These are phyloP conservation scores for Schrenkiella parvula DNA, from an alignment of 345 rosid genomes.

Conservation along the genomic window DNA sequence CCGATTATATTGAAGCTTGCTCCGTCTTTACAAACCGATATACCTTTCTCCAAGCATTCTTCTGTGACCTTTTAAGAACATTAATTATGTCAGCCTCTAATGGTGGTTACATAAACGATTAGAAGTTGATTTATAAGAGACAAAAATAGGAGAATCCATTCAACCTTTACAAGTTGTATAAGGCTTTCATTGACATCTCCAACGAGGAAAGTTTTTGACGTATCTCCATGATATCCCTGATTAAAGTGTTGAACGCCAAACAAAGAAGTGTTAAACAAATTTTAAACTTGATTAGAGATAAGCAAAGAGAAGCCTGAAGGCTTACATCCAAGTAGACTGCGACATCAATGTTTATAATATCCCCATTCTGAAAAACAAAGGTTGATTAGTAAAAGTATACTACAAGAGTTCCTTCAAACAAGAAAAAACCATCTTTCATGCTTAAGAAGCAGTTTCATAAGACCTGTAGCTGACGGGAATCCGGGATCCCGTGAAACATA, in stretches of 20 bases:
- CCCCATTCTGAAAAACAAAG: slow-evolving; percentile 60
- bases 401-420: no score
- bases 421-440: no score
- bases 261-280: not conserved
- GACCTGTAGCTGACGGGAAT: slow-evolving; percentile 90
- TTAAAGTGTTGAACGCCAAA: not conserved
- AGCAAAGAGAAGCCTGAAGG: not conserved
- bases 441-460: slow-evolving; percentile 14
- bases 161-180: slow-evolving; percentile 56
- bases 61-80: slow-evolving; percentile 55
- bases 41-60: slow-evolving; percentile 82
- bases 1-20: slow-evolving; percentile 76
- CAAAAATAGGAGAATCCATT: not conserved
- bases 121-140: not conserved
- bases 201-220: slow-evolving; percentile 77
- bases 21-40: slow-evolving; percentile 88
- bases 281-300: not conserved
- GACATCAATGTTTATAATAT: slow-evolving; percentile 83
- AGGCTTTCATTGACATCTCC: slow-evolving; percentile 54
- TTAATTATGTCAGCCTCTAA: not conserved
- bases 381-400: slow-evolving; percentile 14
- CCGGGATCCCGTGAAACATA: slow-evolving; percentile 93
- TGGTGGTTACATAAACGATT: not conserved
- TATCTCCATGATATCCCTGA: slow-evolving; percentile 95
- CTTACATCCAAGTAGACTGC: slow-evolving; percentile 82